Evolutionary conservation across 352 stramenopile species (phyloP).

Genomic region (Plasmopara muralis): DNA sequence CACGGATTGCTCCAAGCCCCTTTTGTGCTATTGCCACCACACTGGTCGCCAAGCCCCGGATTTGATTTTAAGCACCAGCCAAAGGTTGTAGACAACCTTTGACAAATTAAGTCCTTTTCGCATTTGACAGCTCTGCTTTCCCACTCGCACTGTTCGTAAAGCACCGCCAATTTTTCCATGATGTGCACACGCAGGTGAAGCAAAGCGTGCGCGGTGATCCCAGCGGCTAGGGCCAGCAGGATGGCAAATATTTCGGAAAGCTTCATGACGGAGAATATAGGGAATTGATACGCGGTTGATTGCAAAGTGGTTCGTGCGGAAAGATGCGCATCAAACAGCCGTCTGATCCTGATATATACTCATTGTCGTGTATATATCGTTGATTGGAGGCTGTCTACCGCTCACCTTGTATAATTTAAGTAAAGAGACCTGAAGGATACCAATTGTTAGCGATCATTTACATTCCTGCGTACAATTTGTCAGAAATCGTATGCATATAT

Average conservation of each 20-base stretch:
- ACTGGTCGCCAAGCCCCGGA: slow-evolving; percentile 22
- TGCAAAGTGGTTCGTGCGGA: slow-evolving; percentile 12
- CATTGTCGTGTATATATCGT: too few relatives aligned
- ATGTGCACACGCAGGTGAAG: slow-evolving; percentile 24
- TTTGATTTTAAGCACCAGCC: slow-evolving; percentile 25
- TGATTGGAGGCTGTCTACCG: too few relatives aligned
- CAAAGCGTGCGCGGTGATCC: slow-evolving; percentile 6
- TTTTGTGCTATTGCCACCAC: slow-evolving; percentile 14
- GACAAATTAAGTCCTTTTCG: slow-evolving; percentile 21
- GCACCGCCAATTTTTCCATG: slow-evolving; percentile 10
- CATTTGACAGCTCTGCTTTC: slow-evolving; percentile 24
- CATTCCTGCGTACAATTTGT: too few relatives aligned
- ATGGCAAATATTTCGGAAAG: slow-evolving; percentile 12
- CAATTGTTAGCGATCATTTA: too few relatives aligned
- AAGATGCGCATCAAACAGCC: neutral
- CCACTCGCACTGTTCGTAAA: slow-evolving; percentile 29
- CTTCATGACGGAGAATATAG: slow-evolving; percentile 16
- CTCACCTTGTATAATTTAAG: too few relatives aligned
- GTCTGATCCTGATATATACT: neutral
- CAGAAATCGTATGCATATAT: too few relatives aligned
- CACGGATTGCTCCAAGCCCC: slow-evolving; percentile 22
- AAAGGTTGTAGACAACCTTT: slow-evolving; percentile 20
- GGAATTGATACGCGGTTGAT: slow-evolving; percentile 5
- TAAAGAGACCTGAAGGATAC: too few relatives aligned
- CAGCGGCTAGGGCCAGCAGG: slow-evolving; percentile 9